Percentiles rank a stretch among this genome's conserved stretches.
Conservation (phyloP, 306 rosid genomes). For the Cucurbita ficifolia region DNA sequence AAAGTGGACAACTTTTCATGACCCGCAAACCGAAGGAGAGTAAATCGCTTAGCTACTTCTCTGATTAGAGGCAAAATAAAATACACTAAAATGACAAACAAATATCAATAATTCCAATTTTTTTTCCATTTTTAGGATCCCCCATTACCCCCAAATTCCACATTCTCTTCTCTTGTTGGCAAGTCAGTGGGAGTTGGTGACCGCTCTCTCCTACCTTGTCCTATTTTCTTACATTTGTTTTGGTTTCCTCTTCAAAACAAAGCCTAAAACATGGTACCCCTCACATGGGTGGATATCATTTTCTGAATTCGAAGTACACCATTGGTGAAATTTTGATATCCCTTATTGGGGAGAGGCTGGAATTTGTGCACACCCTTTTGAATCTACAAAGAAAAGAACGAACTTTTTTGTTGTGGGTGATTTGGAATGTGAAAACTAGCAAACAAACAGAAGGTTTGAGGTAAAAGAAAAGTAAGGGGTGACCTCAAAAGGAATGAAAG, state of each 20-base stretch:
- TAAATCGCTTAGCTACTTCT: conserved; percentile 13
- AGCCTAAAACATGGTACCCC: background rate
- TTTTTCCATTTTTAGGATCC: background rate
- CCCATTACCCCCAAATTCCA: conserved; percentile 26
- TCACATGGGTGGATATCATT: conserved; percentile 5
- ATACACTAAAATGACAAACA: background rate
- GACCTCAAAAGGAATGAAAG: conserved; percentile 89
- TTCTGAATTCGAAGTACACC: background rate
- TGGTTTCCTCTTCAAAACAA: background rate
- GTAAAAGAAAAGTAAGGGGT: conserved; percentile 25
- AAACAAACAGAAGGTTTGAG: conserved; percentile 18
- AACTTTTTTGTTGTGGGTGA: background rate
- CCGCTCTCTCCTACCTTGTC: conserved; percentile 39
- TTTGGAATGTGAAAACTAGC: background rate
- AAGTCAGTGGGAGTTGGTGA: conserved; percentile 70
- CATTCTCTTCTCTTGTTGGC: conserved; percentile 51
- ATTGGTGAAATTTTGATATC: background rate
- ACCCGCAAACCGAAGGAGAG: conserved; percentile 20
- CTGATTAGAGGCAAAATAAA: background rate
- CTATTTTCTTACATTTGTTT: background rate
- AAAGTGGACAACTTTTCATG: conserved; percentile 28
- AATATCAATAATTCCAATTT: background rate
- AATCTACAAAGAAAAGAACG: background rate
- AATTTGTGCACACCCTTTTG: background rate
- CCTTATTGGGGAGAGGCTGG: background rate